Percentiles rank a stretch among this genome's conserved stretches.
Evolutionary conservation across 1,284 basidiomycete species (phyloP).

Genomic region (Rhizopogon parksii): DNA sequence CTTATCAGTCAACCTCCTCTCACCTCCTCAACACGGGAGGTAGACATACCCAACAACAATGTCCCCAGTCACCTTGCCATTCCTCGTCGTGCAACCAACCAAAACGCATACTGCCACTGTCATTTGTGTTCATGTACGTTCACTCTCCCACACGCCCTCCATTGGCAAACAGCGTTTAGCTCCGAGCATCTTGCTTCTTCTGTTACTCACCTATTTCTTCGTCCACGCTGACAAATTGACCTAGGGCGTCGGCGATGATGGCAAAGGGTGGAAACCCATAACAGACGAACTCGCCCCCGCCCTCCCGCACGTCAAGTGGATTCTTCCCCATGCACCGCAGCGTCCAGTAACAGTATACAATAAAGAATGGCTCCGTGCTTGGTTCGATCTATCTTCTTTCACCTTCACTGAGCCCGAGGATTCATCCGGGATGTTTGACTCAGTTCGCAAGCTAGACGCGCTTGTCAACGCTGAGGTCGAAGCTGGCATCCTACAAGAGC

Average conservation of each 20-base stretch:
- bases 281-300: conserved; percentile 57
- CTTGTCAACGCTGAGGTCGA: conserved; percentile 73
- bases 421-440: conserved; percentile 54
- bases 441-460: conserved; percentile 55
- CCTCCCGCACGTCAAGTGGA: conserved; percentile 76
- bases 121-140: conserved; percentile 79
- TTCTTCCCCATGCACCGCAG: conserved; percentile 39
- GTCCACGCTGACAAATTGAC: conserved; percentile 1
- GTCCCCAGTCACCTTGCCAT: conserved; percentile 15
- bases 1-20: not conserved
- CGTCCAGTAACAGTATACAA: conserved; percentile 63
- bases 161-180: not conserved
- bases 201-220: conserved; percentile 1
- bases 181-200: conserved; percentile 1
- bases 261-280: conserved; percentile 73
- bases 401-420: conserved; percentile 60
- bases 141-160: not conserved
- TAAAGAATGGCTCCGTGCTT: conserved; percentile 64
- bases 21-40: not conserved
- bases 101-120: conserved; percentile 77
- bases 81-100: conserved; percentile 46
- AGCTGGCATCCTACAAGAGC: conserved; percentile 57
- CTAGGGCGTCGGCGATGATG: conserved; percentile 71
- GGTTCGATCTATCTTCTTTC: conserved; percentile 77
- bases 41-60: not conserved